These are phyloP conservation scores for Candida anutae DNA, from an alignment of 1,139 yeast species.

Conservation along the genomic window DNA sequence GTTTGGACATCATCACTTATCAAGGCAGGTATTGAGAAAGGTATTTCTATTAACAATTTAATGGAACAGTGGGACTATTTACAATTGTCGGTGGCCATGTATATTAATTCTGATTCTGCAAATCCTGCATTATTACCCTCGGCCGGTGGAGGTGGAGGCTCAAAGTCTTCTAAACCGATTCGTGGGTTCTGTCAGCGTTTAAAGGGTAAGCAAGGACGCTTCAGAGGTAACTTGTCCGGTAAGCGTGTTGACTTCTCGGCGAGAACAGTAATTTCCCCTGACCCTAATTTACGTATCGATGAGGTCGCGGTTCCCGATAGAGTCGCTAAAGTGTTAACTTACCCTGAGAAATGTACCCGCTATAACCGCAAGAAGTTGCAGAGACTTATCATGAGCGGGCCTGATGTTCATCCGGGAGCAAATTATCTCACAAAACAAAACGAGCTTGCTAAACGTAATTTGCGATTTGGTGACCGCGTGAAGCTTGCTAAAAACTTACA, in stretches of 20 bases:
- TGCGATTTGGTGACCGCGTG: constrained; percentile 79
- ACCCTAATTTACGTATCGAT: constrained; percentile 89
- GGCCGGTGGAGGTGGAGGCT: constrained; percentile 48
- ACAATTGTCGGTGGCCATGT: constrained; percentile 93
- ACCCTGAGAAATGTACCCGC: constrained; percentile 89
- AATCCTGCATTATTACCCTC: constrained; percentile 69
- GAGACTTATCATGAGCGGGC: constrained; percentile 71
- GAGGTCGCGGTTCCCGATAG: constrained; percentile 98
- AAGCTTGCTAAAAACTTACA: constrained; percentile 70
- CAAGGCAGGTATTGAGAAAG: constrained; percentile 90
- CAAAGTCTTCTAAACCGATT: constrained; percentile 68
- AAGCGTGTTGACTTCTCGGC: constrained; percentile 98
- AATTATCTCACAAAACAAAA: constrained; percentile 79
- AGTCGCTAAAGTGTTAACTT: constrained; percentile 91
- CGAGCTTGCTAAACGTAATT: constrained; percentile 79
- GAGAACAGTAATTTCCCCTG: constrained; percentile 97
- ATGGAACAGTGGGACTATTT: constrained; percentile 99
- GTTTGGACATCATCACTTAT: constrained; percentile 94
- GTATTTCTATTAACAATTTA: constrained; percentile 81
- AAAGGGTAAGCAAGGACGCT: constrained; percentile 98
- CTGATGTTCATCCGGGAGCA: constrained; percentile 91
- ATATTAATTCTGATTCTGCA: constrained; percentile 94
- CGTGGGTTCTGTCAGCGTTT: constrained; percentile 95
- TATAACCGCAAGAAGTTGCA: constrained; percentile 78
- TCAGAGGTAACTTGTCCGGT: constrained; percentile 96